phyloP scores from a whole-genome alignment of 345 rosid genomes.

The Trapa incisa region DNA sequence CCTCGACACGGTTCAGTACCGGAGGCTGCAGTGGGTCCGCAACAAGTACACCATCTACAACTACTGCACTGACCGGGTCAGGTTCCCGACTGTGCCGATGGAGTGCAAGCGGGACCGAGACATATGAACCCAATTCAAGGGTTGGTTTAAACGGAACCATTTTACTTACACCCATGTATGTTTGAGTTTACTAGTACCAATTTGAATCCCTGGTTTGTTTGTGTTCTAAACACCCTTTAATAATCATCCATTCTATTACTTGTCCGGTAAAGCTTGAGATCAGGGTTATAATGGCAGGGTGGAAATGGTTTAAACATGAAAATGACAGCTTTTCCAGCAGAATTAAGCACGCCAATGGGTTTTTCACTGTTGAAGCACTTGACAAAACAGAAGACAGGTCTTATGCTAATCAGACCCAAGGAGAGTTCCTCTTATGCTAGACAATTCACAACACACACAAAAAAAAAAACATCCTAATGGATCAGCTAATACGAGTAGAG shows the following conservation, averaged over 20 bases:
- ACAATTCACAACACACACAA: too few relatives aligned
- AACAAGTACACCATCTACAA: conserved; percentile 52
- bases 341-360: neutral
- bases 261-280: neutral
- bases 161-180: neutral
- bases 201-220: too few relatives aligned
- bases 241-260: neutral
- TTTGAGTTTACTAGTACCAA: too few relatives aligned
- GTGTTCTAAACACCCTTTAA: too few relatives aligned
- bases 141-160: neutral
- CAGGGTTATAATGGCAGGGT: neutral
- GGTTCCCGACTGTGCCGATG: conserved; percentile 39
- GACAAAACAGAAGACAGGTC: neutral
- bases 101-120: conserved; percentile 65
- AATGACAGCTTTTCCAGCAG: neutral
- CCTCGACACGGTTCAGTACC: conserved; percentile 42
- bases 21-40: conserved; percentile 56
- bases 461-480: too few relatives aligned
- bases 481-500: too few relatives aligned
- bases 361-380: too few relatives aligned
- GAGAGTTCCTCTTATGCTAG: too few relatives aligned
- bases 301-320: neutral
- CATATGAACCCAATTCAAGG: conserved; percentile 9
- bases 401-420: too few relatives aligned
- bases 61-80: conserved; percentile 46